Evolutionary conservation across 495 filamentous ascomycete species (phyloP).

Genomic region (Penicillium cinerascens): DNA sequence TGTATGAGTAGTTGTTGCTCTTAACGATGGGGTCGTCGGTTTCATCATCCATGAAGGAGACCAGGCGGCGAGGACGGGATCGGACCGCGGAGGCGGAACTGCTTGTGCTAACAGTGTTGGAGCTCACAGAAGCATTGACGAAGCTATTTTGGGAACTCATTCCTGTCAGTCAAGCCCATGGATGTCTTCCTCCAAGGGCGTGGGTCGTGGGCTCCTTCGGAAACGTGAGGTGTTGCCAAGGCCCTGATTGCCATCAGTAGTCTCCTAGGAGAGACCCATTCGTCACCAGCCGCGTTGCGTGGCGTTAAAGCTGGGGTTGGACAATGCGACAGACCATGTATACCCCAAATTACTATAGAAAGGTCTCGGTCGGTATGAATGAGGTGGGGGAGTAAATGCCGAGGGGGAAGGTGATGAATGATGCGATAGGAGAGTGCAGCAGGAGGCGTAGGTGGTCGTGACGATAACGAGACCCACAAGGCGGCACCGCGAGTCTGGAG

Average conservation of each 20-base stretch:
- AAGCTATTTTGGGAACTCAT: slow-evolving; percentile 46
- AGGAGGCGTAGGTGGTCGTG: slow-evolving; percentile 13
- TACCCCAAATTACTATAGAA: background rate
- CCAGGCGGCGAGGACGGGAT: slow-evolving; percentile 42
- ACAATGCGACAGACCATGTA: slow-evolving; percentile 8
- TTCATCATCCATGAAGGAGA: slow-evolving; percentile 41
- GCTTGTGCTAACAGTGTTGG: slow-evolving; percentile 31
- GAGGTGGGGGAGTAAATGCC: slow-evolving; percentile 1
- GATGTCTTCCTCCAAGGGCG: slow-evolving; percentile 16
- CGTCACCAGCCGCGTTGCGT: slow-evolving; percentile 39
- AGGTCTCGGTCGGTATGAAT: background rate
- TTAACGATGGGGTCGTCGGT: slow-evolving; percentile 18
- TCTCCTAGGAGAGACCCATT: slow-evolving; percentile 42
- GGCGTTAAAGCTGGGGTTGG: slow-evolving; percentile 16
- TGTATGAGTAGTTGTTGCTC: slow-evolving; percentile 12
- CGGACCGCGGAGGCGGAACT: slow-evolving; percentile 39
- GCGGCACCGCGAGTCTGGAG: slow-evolving; percentile 1
- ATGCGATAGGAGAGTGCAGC: slow-evolving; percentile 21
- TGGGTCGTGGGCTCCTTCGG: slow-evolving; percentile 25
- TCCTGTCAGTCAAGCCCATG: slow-evolving; percentile 27
- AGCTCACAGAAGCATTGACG: slow-evolving; percentile 37
- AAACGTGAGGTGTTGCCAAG: slow-evolving; percentile 33
- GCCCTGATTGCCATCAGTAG: slow-evolving; percentile 42
- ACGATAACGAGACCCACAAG: slow-evolving; percentile 28
- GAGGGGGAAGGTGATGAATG: slow-evolving; percentile 4